phyloP scores from a whole-genome alignment of 2,329 filamentous ascomycete species.

The Phialocephala subalpina region DNA sequence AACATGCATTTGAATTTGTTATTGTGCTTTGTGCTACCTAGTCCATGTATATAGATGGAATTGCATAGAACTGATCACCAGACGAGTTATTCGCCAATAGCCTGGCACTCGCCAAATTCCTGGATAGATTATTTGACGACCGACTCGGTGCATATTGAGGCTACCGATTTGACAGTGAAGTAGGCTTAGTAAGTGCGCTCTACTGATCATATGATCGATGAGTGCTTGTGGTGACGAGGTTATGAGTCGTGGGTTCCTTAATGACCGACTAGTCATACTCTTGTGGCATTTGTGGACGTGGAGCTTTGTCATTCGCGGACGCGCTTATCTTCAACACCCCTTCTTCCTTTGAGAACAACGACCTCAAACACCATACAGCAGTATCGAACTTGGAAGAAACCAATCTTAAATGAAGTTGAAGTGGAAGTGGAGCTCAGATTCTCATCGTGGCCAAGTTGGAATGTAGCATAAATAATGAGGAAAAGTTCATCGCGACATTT shows the following conservation, averaged over 20 bases:
- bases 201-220: neutral
- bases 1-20: no score
- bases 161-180: neutral
- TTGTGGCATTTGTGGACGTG: constrained; percentile 11
- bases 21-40: no score
- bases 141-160: no score
- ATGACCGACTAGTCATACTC: constrained; percentile 1
- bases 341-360: neutral
- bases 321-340: neutral
- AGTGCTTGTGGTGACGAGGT: neutral
- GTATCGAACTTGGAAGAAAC: neutral
- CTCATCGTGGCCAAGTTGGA: neutral
- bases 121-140: no score
- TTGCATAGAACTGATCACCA: no score
- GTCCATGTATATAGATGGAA: no score
- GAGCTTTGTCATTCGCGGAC: constrained; percentile 8
- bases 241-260: neutral
- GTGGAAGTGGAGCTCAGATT: neutral
- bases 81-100: no score
- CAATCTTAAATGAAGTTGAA: neutral
- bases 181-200: neutral
- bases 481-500: neutral
- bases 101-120: no score
- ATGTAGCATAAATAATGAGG: neutral
- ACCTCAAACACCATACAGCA: neutral